Base-by-base conservation (phyloP, 371 early-diverging fungal genomes). In the Mortierella sp. region DNA sequence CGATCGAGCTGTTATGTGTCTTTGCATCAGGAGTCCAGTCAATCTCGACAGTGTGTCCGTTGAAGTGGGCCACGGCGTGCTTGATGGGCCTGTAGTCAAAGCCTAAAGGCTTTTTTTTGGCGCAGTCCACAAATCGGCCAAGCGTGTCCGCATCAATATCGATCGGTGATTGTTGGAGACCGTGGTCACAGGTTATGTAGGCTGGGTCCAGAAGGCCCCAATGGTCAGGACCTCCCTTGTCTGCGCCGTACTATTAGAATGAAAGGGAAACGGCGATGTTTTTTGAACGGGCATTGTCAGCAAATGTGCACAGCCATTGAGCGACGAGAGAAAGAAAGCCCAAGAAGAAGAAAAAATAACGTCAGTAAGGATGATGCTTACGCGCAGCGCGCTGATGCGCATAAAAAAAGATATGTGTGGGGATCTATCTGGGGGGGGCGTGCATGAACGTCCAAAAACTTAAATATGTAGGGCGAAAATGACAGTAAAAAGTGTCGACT, bases 101-200 rank as follows among this genome's bases (percentile, higher is more conserved):
- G 48, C 4, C 26, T 5, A 53, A 48, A 1, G 66, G 14, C 2
- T 37, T n/a, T 5, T 55, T n/a, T 5, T 55, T n/a, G 16, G 31
- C 52, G 50, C 65, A 64, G 24, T 16, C 26, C 22, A 44, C 73
- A 39, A 66, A 29, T 24, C n/a, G 16, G 43, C 43, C 55, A 45
- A 67, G 41, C 11, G 67, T 24, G 37, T 19, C n/a, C 24, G 26
- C 16, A 61, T 73, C 58, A n/a, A 86, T 48, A 55, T 86, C 76
- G 41, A 85, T 78, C 24, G 86, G 86, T 13, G 86, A 86, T 70
- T 86, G 86, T 1, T 63, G 61, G 58, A 63, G 68, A 34, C 77
- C 83, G 1, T 29, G 50, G 19, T 55, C 31, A 72, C 86, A 86
- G 10, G 64, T 44, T 11, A 29, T 29, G n/a, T 55, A 76, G 24